Evolutionary conservation across 2,329 filamentous ascomycete species (phyloP).

Genomic region (Waltergamsia citrina): DNA sequence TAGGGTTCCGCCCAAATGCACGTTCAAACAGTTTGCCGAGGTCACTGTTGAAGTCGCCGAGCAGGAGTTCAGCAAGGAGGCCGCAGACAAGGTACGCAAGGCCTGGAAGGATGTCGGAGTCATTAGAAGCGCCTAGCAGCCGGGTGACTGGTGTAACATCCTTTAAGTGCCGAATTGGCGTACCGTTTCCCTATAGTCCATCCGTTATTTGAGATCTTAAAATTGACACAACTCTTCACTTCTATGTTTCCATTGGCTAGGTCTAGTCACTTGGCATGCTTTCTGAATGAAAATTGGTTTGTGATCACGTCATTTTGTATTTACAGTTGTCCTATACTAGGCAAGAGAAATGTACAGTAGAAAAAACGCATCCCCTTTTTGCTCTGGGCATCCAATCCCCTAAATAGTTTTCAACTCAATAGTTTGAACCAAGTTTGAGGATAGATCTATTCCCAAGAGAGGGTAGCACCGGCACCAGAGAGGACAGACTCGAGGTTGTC

Average conservation of each 20-base stretch:
- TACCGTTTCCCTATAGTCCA: too few relatives aligned
- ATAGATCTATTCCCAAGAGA: conserved; percentile 4
- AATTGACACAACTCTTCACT: too few relatives aligned
- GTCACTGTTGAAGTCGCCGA: conserved; percentile 35
- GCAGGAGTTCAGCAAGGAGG: conserved; percentile 29
- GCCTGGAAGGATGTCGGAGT: conserved; percentile 41
- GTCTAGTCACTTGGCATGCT: too few relatives aligned
- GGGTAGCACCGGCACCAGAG: conserved; percentile 5
- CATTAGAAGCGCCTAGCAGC: background rate
- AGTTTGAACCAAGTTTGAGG: too few relatives aligned
- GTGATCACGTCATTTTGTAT: background rate
- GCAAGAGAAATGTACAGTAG: background rate
- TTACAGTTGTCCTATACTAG: too few relatives aligned
- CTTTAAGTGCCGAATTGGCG: background rate
- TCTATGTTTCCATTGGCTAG: too few relatives aligned
- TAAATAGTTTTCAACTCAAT: background rate
- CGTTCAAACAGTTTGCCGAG: conserved; percentile 38
- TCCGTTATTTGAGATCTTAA: too few relatives aligned
- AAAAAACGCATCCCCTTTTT: background rate
- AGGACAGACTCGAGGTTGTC: conserved; percentile 21
- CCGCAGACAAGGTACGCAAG: conserved; percentile 30
- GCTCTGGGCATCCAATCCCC: too few relatives aligned
- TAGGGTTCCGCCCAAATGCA: conserved; percentile 27
- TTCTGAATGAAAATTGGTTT: background rate
- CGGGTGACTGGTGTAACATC: background rate